Base-by-base conservation (phyloP, 192 early-diverging fungal genomes). In the Coemansia sp. region DNA sequence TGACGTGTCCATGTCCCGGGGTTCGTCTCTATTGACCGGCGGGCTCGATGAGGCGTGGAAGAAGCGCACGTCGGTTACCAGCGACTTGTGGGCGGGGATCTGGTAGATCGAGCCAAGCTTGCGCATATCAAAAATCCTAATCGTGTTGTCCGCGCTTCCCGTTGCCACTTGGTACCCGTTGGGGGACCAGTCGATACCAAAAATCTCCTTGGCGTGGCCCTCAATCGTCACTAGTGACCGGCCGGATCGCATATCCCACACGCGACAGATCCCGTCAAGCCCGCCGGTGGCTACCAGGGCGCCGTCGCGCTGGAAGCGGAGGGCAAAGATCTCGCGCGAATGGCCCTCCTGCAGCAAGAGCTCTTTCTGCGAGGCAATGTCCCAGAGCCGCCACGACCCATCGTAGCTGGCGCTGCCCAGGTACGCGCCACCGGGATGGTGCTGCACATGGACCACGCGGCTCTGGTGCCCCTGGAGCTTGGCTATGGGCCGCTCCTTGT, bases 301-400 rank as follows among this genome's bases (percentile, higher is more conserved):
- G 8, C 96, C 96, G 71, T 99, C 97, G 52, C 84, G 70, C 69
- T 99, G 97, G 66, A 99, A 96, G 13, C 86, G 86, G 61, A 99
- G 85, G 1, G 90, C 88, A 85, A 94, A 98, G 1, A 99, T 90
- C 78, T 98, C 95, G 25, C 88, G 85, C 14, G 94, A 91, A 75
- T 99, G 97, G 12, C 97, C 97, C 66, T 97, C 93, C 66, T 99
- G 97, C 55, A 93, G 73, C 38, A 99, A 64, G 2, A 99, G 70
- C 61, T 95, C 94, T 34, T 84, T 62, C 39, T 84, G 76, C 0
- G 88, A 86, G 45, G 91, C 86, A 18, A 90, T 83, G 73, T 99
- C 97, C 94, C 95, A 99, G n/a, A 99, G 85, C 50, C 97, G 85
- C 97, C 97, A 99, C 14, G 94, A 93, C 37, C 86, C 87, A 69